Percentiles rank a stretch among this genome's conserved stretches.
Evolutionary conservation across 495 filamentous ascomycete species (phyloP).

Genomic region (Penicillium argentinense): DNA sequence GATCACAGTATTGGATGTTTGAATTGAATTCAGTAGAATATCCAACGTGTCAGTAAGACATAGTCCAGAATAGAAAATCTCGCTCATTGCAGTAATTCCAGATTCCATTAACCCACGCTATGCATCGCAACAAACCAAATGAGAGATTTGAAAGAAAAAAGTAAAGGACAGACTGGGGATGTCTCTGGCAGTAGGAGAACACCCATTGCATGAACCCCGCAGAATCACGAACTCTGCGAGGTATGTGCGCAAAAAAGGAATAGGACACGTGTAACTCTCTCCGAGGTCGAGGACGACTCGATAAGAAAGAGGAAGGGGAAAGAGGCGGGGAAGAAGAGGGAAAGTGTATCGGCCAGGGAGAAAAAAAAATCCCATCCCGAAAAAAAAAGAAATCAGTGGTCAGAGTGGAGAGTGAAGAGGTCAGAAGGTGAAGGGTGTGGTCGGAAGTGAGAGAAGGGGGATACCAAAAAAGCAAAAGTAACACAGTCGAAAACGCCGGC

Average conservation of each 20-base stretch:
- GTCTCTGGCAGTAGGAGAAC: conserved; percentile 4
- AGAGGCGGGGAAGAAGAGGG: conserved; percentile 1
- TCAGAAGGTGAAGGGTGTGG: not conserved
- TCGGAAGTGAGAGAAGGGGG: not conserved
- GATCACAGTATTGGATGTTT: not conserved
- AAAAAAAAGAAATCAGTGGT: not conserved
- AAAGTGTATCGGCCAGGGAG: not conserved
- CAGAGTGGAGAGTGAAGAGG: conserved; percentile 8
- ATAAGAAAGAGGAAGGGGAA: conserved; percentile 8
- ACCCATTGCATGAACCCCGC: not conserved
- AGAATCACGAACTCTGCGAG: conserved; percentile 12
- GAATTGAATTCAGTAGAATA: not conserved
- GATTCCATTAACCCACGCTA: conserved; percentile 27
- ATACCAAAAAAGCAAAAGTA: not conserved
- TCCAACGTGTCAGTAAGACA: conserved; percentile 5
- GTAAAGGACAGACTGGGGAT: conserved; percentile 9
- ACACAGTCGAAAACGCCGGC: conserved; percentile 5
- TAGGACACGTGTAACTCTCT: conserved; percentile 24
- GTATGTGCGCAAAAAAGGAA: conserved; percentile 10
- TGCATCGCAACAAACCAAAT: conserved; percentile 29
- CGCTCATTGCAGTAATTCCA: conserved; percentile 22
- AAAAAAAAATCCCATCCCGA: not conserved
- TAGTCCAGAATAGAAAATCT: conserved; percentile 13
- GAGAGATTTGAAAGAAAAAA: conserved; percentile 10
- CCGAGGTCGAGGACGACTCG: conserved; percentile 10